phyloP scores from a whole-genome alignment of 2,329 filamentous ascomycete genomes.

The Scytalidium sp. region DNA sequence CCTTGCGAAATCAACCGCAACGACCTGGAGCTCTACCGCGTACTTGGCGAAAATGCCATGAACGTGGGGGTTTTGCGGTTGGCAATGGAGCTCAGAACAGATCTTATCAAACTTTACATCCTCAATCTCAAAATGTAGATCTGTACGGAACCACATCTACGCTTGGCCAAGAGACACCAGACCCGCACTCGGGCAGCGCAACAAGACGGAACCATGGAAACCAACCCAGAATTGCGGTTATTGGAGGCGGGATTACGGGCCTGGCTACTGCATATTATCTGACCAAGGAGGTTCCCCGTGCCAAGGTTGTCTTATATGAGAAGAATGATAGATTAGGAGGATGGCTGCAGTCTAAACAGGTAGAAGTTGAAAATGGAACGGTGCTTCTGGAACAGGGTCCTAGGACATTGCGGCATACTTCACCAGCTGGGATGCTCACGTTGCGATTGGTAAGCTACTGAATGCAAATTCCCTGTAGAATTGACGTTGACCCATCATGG shows the following conservation, averaged over 20 bases:
- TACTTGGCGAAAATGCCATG: background rate
- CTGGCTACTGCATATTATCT: constrained; percentile 77
- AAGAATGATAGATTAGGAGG: constrained; percentile 68
- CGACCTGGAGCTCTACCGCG: background rate
- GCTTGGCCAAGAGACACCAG: background rate
- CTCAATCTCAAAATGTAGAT: background rate
- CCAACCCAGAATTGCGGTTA: constrained; percentile 53
- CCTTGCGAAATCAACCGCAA: background rate
- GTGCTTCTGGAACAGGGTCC: constrained; percentile 84
- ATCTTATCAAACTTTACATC: constrained; percentile 2
- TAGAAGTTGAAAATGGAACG: constrained; percentile 56
- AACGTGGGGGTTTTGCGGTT: background rate
- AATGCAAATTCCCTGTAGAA: constrained; percentile 9
- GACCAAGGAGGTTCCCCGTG: constrained; percentile 60
- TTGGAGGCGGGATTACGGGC: constrained; percentile 83
- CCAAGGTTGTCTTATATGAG: constrained; percentile 81
- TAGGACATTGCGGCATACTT: constrained; percentile 39
- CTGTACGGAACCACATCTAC: background rate
- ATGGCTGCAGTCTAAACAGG: constrained; percentile 71
- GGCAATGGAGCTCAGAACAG: background rate
- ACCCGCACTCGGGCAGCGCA: background rate
- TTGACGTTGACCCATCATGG: constrained; percentile 6
- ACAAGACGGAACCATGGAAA: constrained; percentile 1
- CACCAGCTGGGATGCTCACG: constrained; percentile 18
- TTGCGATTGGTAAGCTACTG: constrained; percentile 15